Evolutionary conservation across 371 early-diverging fungal species (phyloP).

Genomic region (Smittium mucronatum): DNA sequence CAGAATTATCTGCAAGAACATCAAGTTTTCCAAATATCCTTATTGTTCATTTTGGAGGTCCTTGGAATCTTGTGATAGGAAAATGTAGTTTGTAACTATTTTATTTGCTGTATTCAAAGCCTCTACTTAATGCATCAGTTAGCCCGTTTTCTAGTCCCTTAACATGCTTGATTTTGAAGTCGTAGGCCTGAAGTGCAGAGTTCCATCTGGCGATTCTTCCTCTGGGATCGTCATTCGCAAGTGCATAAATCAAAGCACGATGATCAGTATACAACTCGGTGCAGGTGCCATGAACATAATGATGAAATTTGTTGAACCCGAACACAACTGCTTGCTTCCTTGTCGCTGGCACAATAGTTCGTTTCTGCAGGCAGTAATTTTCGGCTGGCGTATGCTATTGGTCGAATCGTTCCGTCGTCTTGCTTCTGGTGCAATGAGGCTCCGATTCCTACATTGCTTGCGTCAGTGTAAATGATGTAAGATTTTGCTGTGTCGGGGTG

Average conservation of each 20-base stretch:
- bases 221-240: neutral
- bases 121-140: neutral
- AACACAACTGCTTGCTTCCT: slow-evolving; percentile 3
- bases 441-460: slow-evolving; percentile 22
- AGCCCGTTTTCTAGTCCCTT: neutral
- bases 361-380: slow-evolving; percentile 4
- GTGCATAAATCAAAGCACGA: neutral
- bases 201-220: neutral
- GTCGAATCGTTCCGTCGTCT: slow-evolving; percentile 3
- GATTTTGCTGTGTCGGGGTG: slow-evolving; percentile 10
- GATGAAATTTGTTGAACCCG: neutral
- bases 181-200: neutral
- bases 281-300: neutral
- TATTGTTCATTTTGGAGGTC: neutral
- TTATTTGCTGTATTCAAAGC: neutral
- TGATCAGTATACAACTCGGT: neutral
- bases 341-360: neutral
- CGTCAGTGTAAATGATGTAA: slow-evolving; percentile 36
- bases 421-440: neutral
- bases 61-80: neutral
- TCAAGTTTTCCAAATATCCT: neutral
- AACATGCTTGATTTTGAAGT: neutral
- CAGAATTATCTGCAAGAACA: neutral
- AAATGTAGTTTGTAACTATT: neutral
- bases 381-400: neutral